Base-by-base conservation (phyloP, 1,139 yeast genomes). In the Groenewaldozyma sp. region DNA sequence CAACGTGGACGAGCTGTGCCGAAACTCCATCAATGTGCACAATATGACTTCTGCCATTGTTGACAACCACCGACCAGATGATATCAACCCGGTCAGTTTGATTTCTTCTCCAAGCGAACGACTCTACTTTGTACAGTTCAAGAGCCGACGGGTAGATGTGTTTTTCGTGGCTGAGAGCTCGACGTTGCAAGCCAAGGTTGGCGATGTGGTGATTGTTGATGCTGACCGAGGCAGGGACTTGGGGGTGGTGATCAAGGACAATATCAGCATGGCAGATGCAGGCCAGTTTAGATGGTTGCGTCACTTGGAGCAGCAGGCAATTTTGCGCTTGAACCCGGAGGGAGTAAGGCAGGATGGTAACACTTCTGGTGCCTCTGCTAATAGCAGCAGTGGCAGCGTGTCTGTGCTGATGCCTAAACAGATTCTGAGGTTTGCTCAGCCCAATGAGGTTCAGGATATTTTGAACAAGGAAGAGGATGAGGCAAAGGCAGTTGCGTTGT, bases 151-250 rank as follows among this genome's bases (percentile, higher is more conserved):
- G 45, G 66, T 82, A 45, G 98, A 91, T 57, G 82, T 88, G 2
- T 78, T 86, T 50, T 80, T 81, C 51, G 64, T 80, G 13, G 80
- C 88, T 2, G 62, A 65, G 17, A 52, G 55, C 46, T 50, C 72
- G 49, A 74, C 74, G 45, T 65, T 81, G 38, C 64, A 61, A 33
- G 68, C 86, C 41, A 66, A 71, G 35, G 63, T 74, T 14, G 82
- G 83, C 21, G 96, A 87, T 58, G 71, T 87, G 56, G 95, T 91
- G 11, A 79, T 88, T 49, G 95, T 88, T 28, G 97, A 91, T 59
- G 98, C 97, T n/a, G 98, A 91, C 58, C 71, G 98, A 37, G 98
- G 98, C 31, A 71, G 82, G 39, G 98, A 91, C 63, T 65, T 91
- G 48, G 97, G 96, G 19, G 75, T 78, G 53, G 76, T 91, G 32